Evolutionary conservation across 1,284 basidiomycete genomes (phyloP).

Genomic region (Ustilago xerochloae): DNA sequence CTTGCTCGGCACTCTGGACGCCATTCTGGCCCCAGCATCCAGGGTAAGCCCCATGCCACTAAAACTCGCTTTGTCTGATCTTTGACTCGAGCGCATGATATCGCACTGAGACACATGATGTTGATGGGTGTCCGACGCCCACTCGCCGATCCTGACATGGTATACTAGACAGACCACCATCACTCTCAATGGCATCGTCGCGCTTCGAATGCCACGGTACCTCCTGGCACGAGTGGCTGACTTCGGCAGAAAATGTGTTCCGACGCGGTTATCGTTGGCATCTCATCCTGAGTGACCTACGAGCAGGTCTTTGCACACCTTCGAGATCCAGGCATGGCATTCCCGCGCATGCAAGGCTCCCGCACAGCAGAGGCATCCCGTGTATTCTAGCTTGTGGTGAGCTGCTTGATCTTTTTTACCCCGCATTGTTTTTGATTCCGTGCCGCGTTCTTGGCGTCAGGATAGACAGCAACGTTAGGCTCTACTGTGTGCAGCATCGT

Average conservation of each 20-base stretch:
- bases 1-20: too few species aligned
- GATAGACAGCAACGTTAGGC: too few species aligned
- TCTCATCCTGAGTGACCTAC: not conserved
- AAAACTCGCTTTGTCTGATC: not conserved
- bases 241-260: slow-evolving; percentile 4
- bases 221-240: slow-evolving; percentile 13
- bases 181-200: not conserved
- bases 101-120: not conserved
- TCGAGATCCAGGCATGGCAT: not conserved
- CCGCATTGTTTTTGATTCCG: not conserved
- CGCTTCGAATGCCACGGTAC: slow-evolving; percentile 11
- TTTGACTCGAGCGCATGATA: not conserved
- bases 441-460: not conserved
- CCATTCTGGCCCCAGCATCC: too few species aligned
- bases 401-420: not conserved
- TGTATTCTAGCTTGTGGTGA: not conserved
- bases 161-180: not conserved
- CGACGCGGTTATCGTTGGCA: not conserved
- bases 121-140: not conserved
- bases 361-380: not conserved
- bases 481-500: too few species aligned
- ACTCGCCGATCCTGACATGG: too few species aligned
- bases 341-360: slow-evolving; percentile 6
- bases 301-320: not conserved
- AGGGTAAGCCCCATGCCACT: not conserved